These are phyloP conservation scores for Citrus reticulata DNA, from an alignment of 345 rosid species.

Conservation along the genomic window DNA sequence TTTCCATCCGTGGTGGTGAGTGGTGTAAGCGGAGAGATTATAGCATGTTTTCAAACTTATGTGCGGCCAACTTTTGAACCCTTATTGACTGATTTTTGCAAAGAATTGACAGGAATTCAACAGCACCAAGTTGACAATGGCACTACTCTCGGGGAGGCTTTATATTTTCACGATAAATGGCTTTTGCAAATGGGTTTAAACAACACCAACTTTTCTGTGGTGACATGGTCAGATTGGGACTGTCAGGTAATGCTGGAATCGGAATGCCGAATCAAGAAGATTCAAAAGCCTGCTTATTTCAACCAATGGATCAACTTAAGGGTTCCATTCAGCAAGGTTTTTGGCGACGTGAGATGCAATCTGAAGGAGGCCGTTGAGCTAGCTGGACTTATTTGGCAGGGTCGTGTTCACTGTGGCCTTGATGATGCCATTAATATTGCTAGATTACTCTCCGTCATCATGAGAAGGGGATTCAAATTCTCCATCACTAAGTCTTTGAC, in stretches of 20 bases:
- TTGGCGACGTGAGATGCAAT: constrained; percentile 32
- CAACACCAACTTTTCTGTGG: constrained; percentile 42
- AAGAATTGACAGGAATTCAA: constrained; percentile 56
- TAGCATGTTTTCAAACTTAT: constrained; percentile 46
- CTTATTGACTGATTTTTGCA: constrained; percentile 46
- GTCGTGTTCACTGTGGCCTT: constrained; percentile 44
- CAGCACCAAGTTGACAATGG: constrained; percentile 45
- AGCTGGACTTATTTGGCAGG: constrained; percentile 42
- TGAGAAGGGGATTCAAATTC: constrained; percentile 38
- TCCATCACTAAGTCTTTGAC: constrained; percentile 36
- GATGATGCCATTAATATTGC: constrained; percentile 52
- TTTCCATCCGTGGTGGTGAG: constrained; percentile 51
- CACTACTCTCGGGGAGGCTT: constrained; percentile 34
- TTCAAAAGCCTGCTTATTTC: constrained; percentile 44
- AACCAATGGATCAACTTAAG: constrained; percentile 49
- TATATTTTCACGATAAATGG: constrained; percentile 45
- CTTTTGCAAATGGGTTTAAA: constrained; percentile 44
- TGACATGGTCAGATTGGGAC: constrained; percentile 54
- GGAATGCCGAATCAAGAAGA: constrained; percentile 45
- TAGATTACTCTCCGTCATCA: constrained; percentile 32
- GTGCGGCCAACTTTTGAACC: constrained; percentile 48
- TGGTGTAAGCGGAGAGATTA: constrained; percentile 41
- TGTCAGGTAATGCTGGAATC: constrained; percentile 47
- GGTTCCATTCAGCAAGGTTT: constrained; percentile 43
- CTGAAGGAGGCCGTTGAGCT: constrained; percentile 41